These are phyloP conservation scores for Letharia columbiana DNA, from an alignment of 495 filamentous ascomycete species.

Conservation along the genomic window DNA sequence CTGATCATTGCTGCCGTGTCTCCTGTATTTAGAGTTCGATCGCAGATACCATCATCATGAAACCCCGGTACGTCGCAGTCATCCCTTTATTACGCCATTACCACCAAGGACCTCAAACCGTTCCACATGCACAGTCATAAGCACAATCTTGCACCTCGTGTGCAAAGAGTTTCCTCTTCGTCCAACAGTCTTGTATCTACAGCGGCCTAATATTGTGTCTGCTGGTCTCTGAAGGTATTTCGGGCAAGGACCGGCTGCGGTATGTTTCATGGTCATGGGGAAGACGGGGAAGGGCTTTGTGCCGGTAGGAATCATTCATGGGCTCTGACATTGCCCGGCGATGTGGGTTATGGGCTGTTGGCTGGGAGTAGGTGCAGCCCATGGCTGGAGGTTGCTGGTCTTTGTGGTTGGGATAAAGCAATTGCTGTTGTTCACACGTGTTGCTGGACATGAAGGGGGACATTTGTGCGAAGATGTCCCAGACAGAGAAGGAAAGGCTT, in stretches of 20 bases:
- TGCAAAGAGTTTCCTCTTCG: background rate
- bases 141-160: constrained; percentile 1
- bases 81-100: background rate
- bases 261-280: background rate
- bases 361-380: background rate
- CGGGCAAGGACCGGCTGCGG: background rate
- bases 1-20: no score
- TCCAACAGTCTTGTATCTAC: background rate
- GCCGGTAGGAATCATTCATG: background rate
- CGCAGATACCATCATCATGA: background rate
- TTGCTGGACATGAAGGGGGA: background rate
- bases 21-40: no score
- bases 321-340: background rate
- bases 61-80: background rate
- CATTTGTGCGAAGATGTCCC: background rate
- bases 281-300: background rate
- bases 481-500: background rate
- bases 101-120: background rate
- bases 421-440: background rate
- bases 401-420: background rate
- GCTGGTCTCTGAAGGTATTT: background rate
- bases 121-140: background rate
- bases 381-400: background rate
- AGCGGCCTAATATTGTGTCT: background rate
- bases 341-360: background rate